Evolutionary conservation across 2,329 filamentous ascomycete species (phyloP).

Genomic region (Sporothrix mexicana): DNA sequence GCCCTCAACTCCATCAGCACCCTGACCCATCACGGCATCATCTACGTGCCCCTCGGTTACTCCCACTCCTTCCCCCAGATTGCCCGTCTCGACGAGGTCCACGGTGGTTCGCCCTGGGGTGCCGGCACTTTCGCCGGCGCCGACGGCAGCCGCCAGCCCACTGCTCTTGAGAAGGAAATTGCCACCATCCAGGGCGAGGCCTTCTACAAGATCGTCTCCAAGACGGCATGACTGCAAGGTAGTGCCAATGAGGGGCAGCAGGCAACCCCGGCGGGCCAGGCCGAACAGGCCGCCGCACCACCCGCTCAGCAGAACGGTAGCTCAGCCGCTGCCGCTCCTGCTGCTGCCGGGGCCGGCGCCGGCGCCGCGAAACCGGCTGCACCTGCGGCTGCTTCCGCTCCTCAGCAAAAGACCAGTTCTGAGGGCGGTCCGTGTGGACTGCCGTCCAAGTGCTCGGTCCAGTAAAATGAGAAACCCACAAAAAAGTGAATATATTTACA

Average conservation of each 20-base stretch:
- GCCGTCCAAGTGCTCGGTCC: constrained; percentile 37
- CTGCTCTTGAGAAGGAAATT: constrained; percentile 74
- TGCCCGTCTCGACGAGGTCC: constrained; percentile 75
- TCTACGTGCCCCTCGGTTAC: constrained; percentile 96
- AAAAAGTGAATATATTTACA: not conserved
- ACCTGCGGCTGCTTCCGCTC: constrained; percentile 27
- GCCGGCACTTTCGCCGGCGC: constrained; percentile 83
- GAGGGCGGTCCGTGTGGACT: constrained; percentile 38
- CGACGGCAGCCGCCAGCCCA: constrained; percentile 86
- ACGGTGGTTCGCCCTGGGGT: constrained; percentile 90
- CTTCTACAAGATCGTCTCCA: constrained; percentile 79
- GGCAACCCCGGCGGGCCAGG: constrained; percentile 39
- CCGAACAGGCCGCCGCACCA: constrained; percentile 34
- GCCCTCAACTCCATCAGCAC: constrained; percentile 82
- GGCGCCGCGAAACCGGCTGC: constrained; percentile 35
- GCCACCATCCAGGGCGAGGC: constrained; percentile 81
- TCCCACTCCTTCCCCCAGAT: constrained; percentile 75
- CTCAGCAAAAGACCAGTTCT: constrained; percentile 36
- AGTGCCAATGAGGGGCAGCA: constrained; percentile 44
- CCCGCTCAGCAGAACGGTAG: not conserved
- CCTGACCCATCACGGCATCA: constrained; percentile 88
- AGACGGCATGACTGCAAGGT: constrained; percentile 78
- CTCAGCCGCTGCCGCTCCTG: not conserved
- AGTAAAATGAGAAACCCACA: constrained; percentile 10
- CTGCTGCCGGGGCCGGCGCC: constrained; percentile 32